phyloP scores from a whole-genome alignment of 345 rosid genomes.

The Physaria fendleri region DNA sequence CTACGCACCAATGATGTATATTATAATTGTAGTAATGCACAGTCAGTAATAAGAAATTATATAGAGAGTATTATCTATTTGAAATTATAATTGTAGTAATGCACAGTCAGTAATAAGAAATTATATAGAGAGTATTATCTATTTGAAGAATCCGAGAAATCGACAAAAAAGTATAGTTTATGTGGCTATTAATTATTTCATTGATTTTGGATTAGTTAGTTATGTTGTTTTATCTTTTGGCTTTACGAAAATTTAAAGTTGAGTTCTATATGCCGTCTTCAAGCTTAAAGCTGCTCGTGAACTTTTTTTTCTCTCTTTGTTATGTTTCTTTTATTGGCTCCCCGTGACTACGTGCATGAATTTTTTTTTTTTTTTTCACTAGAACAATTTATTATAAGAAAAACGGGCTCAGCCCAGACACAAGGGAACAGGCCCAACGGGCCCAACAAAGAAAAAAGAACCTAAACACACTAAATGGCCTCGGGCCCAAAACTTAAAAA shows the following conservation, averaged over 20 bases:
- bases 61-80: not conserved
- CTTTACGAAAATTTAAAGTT: not conserved
- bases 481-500: no score
- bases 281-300: constrained; percentile 23
- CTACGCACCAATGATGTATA: not conserved
- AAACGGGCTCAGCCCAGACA: no score
- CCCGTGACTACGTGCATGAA: no score
- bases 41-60: not conserved
- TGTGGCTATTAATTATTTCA: constrained; percentile 21
- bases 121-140: not conserved
- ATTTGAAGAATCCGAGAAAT: not conserved
- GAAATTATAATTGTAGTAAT: not conserved
- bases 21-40: not conserved
- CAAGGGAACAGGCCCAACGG: no score
- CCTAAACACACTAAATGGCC: no score
- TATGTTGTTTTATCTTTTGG: constrained; percentile 28
- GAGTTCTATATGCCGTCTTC: constrained; percentile 18
- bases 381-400: no score
- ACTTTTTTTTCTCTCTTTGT: constrained; percentile 4
- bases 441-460: no score
- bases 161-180: not conserved
- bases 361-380: no score
- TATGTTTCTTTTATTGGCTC: not conserved
- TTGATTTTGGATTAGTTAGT: constrained; percentile 8
- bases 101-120: not conserved